These are phyloP conservation scores for Alternaria consortialis DNA, from an alignment of 2,329 filamentous ascomycete genomes.

Conservation along the genomic window DNA sequence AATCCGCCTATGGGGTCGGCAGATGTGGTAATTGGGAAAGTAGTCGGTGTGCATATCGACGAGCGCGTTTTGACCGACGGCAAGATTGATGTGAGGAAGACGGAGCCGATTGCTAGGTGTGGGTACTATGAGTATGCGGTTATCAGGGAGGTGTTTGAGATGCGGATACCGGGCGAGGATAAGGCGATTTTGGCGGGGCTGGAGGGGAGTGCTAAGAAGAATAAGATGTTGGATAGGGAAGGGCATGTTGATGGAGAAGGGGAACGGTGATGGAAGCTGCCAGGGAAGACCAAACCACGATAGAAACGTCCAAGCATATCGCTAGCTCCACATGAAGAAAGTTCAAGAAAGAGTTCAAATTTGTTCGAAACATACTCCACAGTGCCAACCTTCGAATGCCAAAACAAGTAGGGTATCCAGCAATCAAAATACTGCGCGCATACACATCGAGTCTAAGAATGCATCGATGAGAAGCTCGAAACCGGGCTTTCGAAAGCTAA, in stretches of 20 bases:
- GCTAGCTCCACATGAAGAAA: background rate
- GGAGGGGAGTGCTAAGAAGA: slow-evolving; percentile 40
- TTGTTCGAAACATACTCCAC: no score
- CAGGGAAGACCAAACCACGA: background rate
- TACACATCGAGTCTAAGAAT: no score
- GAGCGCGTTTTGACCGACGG: slow-evolving; percentile 65
- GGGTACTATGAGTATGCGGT: slow-evolving; percentile 69
- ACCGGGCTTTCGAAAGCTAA: no score
- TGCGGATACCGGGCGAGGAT: slow-evolving; percentile 59
- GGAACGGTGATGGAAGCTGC: background rate
- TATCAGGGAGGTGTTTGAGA: slow-evolving; percentile 66
- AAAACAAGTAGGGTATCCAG: no score
- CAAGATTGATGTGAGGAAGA: slow-evolving; percentile 65
- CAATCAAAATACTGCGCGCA: no score
- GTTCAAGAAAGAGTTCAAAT: no score
- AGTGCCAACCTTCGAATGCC: no score
- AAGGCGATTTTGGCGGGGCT: slow-evolving; percentile 33
- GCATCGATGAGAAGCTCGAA: no score
- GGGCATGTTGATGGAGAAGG: background rate
- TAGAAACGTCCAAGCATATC: background rate
- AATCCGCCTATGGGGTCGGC: slow-evolving; percentile 66
- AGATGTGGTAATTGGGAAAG: slow-evolving; percentile 66
- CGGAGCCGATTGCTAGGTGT: slow-evolving; percentile 67
- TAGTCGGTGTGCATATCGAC: slow-evolving; percentile 66
- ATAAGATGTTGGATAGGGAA: slow-evolving; percentile 23